Evolutionary conservation across 1,139 yeast species (phyloP).

Genomic region (Pneumocystis canis): DNA sequence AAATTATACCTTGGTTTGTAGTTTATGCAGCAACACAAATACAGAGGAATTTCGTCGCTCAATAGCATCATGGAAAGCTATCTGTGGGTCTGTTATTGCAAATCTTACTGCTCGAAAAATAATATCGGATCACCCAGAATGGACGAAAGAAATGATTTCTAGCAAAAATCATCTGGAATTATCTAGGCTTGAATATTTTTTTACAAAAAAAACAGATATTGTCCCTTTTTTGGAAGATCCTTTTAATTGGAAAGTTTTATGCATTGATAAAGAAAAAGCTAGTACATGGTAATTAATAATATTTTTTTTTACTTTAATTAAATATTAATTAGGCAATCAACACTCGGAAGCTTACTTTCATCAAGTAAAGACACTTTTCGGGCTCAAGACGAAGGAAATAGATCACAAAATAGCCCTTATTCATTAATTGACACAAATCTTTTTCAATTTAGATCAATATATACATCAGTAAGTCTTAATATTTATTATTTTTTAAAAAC

Average conservation of each 20-base stretch:
- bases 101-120: conserved; percentile 9
- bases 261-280: not conserved
- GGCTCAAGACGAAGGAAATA: conserved; percentile 11
- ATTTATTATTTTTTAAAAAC: not conserved
- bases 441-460: conserved; percentile 10
- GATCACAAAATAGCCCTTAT: conserved; percentile 11
- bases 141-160: conserved; percentile 7
- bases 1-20: conserved; percentile 11
- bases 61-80: conserved; percentile 9
- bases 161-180: conserved; percentile 5
- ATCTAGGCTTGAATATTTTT: conserved; percentile 4
- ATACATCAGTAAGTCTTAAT: conserved; percentile 2
- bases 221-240: conserved; percentile 10
- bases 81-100: conserved; percentile 12
- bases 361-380: conserved; percentile 8
- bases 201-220: conserved; percentile 9
- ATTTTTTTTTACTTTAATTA: not conserved
- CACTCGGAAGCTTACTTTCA: conserved; percentile 8
- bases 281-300: not conserved
- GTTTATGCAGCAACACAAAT: conserved; percentile 5
- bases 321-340: conserved; percentile 8
- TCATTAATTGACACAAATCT: conserved; percentile 11
- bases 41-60: conserved; percentile 8
- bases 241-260: conserved; percentile 6
- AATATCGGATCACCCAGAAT: conserved; percentile 4